phyloP scores from a whole-genome alignment of 2,329 filamentous ascomycete genomes.

The Aciculosporium take region DNA sequence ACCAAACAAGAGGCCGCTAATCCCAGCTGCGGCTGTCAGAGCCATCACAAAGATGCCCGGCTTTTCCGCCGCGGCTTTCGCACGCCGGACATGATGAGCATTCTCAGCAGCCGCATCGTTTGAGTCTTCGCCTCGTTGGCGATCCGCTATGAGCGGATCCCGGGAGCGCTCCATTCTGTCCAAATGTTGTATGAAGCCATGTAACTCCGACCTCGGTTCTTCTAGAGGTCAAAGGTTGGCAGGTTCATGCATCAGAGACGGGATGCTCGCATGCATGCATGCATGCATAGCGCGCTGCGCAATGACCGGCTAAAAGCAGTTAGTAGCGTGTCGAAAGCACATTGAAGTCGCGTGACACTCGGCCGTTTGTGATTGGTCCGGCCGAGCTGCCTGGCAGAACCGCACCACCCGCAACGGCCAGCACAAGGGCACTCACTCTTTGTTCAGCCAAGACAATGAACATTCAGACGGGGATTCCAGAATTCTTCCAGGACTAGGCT shows the following conservation, averaged over 20 bases:
- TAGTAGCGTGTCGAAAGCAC: not conserved
- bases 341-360: not conserved
- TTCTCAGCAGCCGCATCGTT: slow-evolving; percentile 17
- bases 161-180: slow-evolving; percentile 22
- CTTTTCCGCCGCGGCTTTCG: slow-evolving; percentile 15
- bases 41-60: slow-evolving; percentile 43
- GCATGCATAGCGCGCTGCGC: too few species aligned
- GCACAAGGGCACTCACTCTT: too few species aligned
- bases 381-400: not conserved
- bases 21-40: slow-evolving; percentile 49
- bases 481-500: not conserved
- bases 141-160: slow-evolving; percentile 23
- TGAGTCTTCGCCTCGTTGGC: slow-evolving; percentile 16
- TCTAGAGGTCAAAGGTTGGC: not conserved
- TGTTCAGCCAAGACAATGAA: not conserved
- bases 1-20: slow-evolving; percentile 54
- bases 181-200: slow-evolving; percentile 1
- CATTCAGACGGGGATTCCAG: not conserved
- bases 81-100: slow-evolving; percentile 9
- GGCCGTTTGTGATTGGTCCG: not conserved
- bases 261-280: not conserved
- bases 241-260: too few species aligned
- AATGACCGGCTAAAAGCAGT: not conserved
- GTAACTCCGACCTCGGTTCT: not conserved
- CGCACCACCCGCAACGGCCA: too few species aligned